These are phyloP conservation scores for Pichia paraexigua DNA, from an alignment of 805 yeast species.

Conservation along the genomic window DNA sequence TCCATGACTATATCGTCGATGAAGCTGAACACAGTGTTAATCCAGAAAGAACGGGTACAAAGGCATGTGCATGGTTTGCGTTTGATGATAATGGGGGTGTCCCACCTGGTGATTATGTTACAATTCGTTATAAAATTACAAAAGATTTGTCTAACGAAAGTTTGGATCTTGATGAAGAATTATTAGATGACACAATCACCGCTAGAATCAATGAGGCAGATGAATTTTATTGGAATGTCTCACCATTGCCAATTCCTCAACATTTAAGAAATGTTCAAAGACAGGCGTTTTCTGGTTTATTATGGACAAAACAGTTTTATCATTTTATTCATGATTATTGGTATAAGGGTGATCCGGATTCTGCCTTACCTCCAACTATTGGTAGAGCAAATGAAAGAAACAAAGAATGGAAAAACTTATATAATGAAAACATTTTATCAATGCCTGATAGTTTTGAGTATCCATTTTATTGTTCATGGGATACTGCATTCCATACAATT, in stretches of 20 bases:
- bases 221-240: conserved; percentile 81
- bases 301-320: conserved; percentile 92
- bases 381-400: conserved; percentile 84
- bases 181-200: conserved; percentile 60
- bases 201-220: conserved; percentile 83
- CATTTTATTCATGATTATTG: conserved; percentile 80
- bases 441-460: conserved; percentile 96
- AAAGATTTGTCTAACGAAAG: conserved; percentile 26
- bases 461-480: conserved; percentile 97
- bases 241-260: conserved; percentile 78
- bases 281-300: conserved; percentile 88
- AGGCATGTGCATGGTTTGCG: conserved; percentile 74
- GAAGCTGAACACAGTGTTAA: conserved; percentile 55
- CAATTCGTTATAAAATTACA: conserved; percentile 65
- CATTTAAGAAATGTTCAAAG: conserved; percentile 77
- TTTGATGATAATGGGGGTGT: conserved; percentile 73
- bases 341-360: conserved; percentile 77
- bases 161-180: conserved; percentile 56
- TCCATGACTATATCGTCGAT: conserved; percentile 73
- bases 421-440: conserved; percentile 79
- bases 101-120: conserved; percentile 81
- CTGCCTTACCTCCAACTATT: conserved; percentile 67
- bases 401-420: conserved; percentile 81
- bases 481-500: conserved; percentile 88
- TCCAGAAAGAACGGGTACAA: conserved; percentile 68